phyloP scores from a whole-genome alignment of 2,329 filamentous ascomycete genomes.

The Pseudogymnoascus sp. region DNA sequence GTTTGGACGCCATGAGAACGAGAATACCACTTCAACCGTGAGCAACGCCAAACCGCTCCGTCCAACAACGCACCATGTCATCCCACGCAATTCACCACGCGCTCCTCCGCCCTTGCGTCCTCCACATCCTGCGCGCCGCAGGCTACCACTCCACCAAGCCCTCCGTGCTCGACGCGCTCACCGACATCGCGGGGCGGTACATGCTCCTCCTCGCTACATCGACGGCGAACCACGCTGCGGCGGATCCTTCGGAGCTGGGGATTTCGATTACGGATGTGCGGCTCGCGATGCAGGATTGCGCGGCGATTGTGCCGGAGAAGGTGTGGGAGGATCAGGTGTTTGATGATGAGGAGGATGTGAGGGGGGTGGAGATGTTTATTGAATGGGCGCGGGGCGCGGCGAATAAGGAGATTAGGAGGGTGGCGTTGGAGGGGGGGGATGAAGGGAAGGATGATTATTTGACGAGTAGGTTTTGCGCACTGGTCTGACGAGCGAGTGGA shows the following conservation, averaged over 20 bases:
- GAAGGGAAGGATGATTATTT: conserved; percentile 63
- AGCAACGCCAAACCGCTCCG: not conserved
- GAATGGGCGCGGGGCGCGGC: conserved; percentile 68
- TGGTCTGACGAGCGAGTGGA: conserved; percentile 37
- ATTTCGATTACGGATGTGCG: conserved; percentile 71
- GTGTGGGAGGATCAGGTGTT: conserved; percentile 59
- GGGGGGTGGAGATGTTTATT: conserved; percentile 71
- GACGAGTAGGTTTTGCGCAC: conserved; percentile 40
- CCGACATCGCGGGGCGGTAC: conserved; percentile 78
- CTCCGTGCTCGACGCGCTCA: conserved; percentile 78
- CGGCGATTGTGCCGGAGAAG: conserved; percentile 63
- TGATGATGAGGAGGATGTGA: conserved; percentile 64
- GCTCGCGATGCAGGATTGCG: conserved; percentile 75
- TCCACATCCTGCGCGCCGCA: conserved; percentile 85
- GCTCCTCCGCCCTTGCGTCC: conserved; percentile 75
- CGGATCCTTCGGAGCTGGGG: conserved; percentile 25
- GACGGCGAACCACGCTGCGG: conserved; percentile 61
- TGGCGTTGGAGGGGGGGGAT: conserved; percentile 65
- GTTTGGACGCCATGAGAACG: not conserved
- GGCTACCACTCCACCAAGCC: conserved; percentile 80
- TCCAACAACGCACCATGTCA: not conserved
- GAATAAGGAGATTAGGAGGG: conserved; percentile 72
- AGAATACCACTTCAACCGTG: not conserved
- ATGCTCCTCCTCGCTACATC: conserved; percentile 65
- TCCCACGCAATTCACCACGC: conserved; percentile 51